phyloP scores from a whole-genome alignment of 768 basidiomycete genomes.

The Arthromyces matolae region DNA sequence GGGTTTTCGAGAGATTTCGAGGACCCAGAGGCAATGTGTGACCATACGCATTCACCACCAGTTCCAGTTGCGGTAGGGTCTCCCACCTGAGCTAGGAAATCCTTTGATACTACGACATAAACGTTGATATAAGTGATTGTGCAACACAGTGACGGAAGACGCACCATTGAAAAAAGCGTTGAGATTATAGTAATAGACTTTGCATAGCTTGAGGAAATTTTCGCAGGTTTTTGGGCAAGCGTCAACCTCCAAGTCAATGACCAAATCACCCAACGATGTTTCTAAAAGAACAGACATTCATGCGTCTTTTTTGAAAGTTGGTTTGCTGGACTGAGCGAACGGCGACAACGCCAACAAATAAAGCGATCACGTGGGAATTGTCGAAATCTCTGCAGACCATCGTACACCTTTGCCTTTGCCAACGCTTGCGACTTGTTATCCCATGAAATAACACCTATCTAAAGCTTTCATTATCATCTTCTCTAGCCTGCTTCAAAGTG shows the following conservation, averaged over 20 bases:
- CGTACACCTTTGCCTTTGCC: too few species aligned
- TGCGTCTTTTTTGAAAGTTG: not conserved
- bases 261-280: slow-evolving; percentile 94
- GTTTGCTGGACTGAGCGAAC: not conserved
- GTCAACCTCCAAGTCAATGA: slow-evolving; percentile 93
- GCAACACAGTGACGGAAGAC: slow-evolving; percentile 22
- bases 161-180: slow-evolving; percentile 98
- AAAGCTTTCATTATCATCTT: too few species aligned
- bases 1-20: slow-evolving; percentile 25
- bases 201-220: slow-evolving; percentile 97
- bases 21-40: slow-evolving; percentile 56
- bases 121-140: not conserved
- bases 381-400: too few species aligned
- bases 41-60: slow-evolving; percentile 89
- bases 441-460: too few species aligned
- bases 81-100: slow-evolving; percentile 95
- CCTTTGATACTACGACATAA: slow-evolving; percentile 79
- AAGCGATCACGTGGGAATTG: too few species aligned
- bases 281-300: slow-evolving; percentile 94
- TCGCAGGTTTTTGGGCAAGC: slow-evolving; percentile 87
- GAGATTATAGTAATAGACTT: slow-evolving; percentile 94
- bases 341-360: too few species aligned
- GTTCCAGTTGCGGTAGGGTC: slow-evolving; percentile 94
- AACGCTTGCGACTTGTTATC: too few species aligned
- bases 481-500: too few species aligned